Percentiles rank a stretch among this genome's conserved stretches.
These are phyloP conservation scores for Neopestalotiopsis sp. DNA, from an alignment of 2,329 filamentous ascomycete genomes.

Conservation along the genomic window DNA sequence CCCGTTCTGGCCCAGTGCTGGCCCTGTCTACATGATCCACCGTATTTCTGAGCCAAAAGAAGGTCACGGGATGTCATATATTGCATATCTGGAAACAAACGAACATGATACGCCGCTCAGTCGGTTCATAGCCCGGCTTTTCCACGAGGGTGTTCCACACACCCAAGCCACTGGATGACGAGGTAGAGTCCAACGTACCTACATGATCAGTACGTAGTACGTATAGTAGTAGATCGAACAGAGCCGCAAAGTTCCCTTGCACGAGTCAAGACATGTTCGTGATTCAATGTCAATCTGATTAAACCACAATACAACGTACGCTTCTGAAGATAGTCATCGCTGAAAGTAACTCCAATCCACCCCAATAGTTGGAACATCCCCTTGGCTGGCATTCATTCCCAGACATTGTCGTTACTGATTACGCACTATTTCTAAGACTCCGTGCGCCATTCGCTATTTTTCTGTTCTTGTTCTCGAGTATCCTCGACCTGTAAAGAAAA, in stretches of 20 bases:
- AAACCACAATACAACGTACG: not conserved
- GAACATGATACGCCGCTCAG: not conserved
- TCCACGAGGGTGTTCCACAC: not conserved
- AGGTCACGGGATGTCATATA: not conserved
- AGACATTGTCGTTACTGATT: not conserved
- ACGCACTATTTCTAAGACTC: not conserved
- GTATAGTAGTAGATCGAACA: no score
- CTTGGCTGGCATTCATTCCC: not conserved
- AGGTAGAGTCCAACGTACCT: no score
- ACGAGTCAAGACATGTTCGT: not conserved
- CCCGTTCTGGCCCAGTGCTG: not conserved
- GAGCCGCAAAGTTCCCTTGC: no score
- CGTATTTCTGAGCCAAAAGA: not conserved
- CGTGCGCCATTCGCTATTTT: not conserved
- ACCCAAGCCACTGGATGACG: no score
- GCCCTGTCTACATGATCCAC: slow-evolving; percentile 5
- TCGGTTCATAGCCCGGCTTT: not conserved
- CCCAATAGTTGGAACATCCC: not conserved
- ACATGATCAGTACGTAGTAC: no score
- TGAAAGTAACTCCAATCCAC: not conserved
- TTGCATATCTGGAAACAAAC: not conserved
- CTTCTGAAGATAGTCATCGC: not conserved
- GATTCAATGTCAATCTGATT: not conserved
- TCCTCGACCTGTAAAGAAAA: not conserved
- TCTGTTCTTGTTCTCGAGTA: not conserved